phyloP scores from a whole-genome alignment of 208 protist genomes.

The Leptomonas seymouri region DNA sequence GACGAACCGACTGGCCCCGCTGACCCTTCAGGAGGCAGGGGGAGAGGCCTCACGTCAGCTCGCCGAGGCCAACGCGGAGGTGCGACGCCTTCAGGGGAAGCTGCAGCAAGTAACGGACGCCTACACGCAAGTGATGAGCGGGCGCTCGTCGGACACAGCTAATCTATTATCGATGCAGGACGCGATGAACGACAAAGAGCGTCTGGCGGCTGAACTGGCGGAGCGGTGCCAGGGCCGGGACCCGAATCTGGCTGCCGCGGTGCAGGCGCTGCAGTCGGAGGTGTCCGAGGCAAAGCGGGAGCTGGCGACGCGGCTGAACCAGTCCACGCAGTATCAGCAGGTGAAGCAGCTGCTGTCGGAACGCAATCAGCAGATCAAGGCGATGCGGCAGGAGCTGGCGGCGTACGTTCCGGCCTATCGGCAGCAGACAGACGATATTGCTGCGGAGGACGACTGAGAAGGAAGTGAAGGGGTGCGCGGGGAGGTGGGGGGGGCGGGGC shows the following conservation, averaged over 20 bases:
- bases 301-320: constrained; percentile 61
- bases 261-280: constrained; percentile 56
- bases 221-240: constrained; percentile 50
- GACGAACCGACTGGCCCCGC: constrained; percentile 55
- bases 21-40: constrained; percentile 57
- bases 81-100: constrained; percentile 64
- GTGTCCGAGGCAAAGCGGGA: constrained; percentile 63
- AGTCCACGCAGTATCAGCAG: constrained; percentile 82
- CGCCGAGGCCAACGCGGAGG: constrained; percentile 70
- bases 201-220: constrained; percentile 37
- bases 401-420: constrained; percentile 49
- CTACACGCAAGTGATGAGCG: constrained; percentile 61
- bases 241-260: constrained; percentile 29
- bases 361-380: constrained; percentile 64
- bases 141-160: constrained; percentile 47
- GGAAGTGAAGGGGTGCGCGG: too few species aligned
- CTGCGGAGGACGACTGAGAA: constrained; percentile 53
- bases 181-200: constrained; percentile 51
- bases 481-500: too few species aligned
- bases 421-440: constrained; percentile 49
- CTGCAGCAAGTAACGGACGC: constrained; percentile 64
- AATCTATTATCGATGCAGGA: constrained; percentile 58
- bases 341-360: constrained; percentile 67
- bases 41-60: constrained; percentile 66
- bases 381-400: constrained; percentile 47